Base-by-base conservation (phyloP, 2,329 filamentous ascomycete genomes). In the Drechslerella stenobrocha region DNA sequence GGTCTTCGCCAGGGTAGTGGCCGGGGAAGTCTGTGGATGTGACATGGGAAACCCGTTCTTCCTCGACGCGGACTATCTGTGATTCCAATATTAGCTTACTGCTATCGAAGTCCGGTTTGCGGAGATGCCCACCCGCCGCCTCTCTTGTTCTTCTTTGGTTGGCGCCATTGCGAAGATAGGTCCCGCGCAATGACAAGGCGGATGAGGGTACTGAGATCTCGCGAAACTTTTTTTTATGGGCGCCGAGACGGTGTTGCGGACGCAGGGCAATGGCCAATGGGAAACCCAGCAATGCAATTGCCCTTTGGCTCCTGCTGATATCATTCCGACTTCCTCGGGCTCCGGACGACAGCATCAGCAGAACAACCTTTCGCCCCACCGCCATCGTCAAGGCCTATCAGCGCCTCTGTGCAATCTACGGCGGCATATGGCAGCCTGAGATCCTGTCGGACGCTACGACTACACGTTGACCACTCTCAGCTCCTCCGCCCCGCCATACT, bases 21-120 rank as follows among this genome's bases (percentile, higher is more conserved):
- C 88, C 87, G 13, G 95, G 95, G 76, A 92, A 96, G 76, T 97
- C 92, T 73, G 86, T 95, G 46, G 90, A 93, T 70, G 87, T 83
- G 73, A 92, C 88, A 79, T 97, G 85, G 72, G 87, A 88, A 74
- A 98, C 88, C 20, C 89, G 96, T 78, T 98, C 93, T 72, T 85
- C 81, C 77, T 93, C 89, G 78, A 98, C 86, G 73, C 87, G 85
- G 74, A 98, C 86, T 73, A 89, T 87, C 88, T 96, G 73, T 52
- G 51, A 60, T 23, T 52, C 51, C 56, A 22, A 37, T 34, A 2
- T 46, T 8, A 50, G 7, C 20, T 13, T 9, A n/a, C n/a, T 2
- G 20, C 24, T 35, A 47, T 34, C 28, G 22, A 26, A 52, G 9
- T 48, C 15, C 13, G 37, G 1, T 8, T 20, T 1, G 30, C 13